These are phyloP conservation scores for Phaeophleospora eucalypticola DNA, from an alignment of 2,329 filamentous ascomycete species.

Conservation along the genomic window DNA sequence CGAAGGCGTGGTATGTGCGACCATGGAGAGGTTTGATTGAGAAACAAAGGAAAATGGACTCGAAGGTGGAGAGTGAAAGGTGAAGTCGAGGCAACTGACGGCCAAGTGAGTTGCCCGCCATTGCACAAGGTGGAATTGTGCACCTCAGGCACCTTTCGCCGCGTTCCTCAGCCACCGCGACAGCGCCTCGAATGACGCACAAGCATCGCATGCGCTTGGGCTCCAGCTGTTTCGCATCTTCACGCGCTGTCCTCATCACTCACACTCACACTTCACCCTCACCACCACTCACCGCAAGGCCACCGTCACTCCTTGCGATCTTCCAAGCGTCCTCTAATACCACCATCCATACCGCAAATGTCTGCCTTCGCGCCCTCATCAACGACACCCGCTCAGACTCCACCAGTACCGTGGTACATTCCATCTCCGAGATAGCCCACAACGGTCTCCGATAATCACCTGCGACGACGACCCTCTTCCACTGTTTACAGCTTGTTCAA, in stretches of 20 bases:
- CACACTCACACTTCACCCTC: not conserved
- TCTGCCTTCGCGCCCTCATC: slow-evolving; percentile 18
- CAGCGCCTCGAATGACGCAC: too few relatives aligned
- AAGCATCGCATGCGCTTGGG: too few relatives aligned
- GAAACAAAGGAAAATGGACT: slow-evolving; percentile 6
- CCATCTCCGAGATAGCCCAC: not conserved
- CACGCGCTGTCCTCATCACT: not conserved
- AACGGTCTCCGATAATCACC: slow-evolving; percentile 10
- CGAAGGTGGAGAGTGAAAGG: too few relatives aligned
- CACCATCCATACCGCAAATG: slow-evolving; percentile 18
- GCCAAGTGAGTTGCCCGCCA: too few relatives aligned
- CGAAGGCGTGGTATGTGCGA: not conserved
- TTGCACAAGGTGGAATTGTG: too few relatives aligned
- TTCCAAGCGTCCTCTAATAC: not conserved
- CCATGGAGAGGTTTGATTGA: too few relatives aligned
- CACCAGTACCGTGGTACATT: slow-evolving; percentile 18
- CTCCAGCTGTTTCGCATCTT: too few relatives aligned
- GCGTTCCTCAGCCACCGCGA: too few relatives aligned
- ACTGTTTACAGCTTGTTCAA: not conserved
- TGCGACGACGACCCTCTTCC: slow-evolving; percentile 19
- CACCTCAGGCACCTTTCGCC: too few relatives aligned
- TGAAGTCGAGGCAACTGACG: too few relatives aligned
- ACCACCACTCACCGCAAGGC: not conserved
- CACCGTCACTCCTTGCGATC: slow-evolving; percentile 3
- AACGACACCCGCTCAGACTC: slow-evolving; percentile 16